A percentile compares a stretch with the other conserved stretches of the same genome.
Evolutionary conservation across 2,329 filamentous ascomycete genomes (phyloP).

Genomic region (Diaporthe citri): DNA sequence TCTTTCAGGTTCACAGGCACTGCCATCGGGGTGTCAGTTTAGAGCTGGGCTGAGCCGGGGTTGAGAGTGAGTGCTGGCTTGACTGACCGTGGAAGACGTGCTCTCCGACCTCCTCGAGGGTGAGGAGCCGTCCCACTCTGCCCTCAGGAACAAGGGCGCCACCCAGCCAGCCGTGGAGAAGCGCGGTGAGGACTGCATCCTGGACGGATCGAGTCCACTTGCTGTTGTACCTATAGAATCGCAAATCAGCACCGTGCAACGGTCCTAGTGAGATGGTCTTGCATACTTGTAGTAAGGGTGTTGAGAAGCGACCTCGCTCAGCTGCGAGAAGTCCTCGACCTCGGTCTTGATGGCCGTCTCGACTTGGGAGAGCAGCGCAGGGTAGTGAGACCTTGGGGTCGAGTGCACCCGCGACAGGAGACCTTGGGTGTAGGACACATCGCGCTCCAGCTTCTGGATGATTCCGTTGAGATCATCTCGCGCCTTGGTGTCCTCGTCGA

Average conservation of each 20-base stretch:
- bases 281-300: conserved; percentile 95
- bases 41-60: background rate
- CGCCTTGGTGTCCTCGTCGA: conserved; percentile 87
- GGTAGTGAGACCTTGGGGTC: conserved; percentile 76
- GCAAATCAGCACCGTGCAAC: conserved; percentile 37
- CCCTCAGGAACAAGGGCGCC: conserved; percentile 70
- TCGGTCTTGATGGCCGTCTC: conserved; percentile 80
- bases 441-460: conserved; percentile 84
- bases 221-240: conserved; percentile 74
- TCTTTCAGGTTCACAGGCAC: conserved; percentile 94
- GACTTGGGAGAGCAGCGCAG: conserved; percentile 76
- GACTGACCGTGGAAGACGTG: conserved; percentile 75
- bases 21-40: conserved; percentile 49
- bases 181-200: conserved; percentile 73
- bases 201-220: conserved; percentile 90
- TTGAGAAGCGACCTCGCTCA: conserved; percentile 81
- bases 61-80: background rate
- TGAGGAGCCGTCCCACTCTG: conserved; percentile 77
- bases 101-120: conserved; percentile 87
- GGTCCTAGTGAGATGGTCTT: background rate
- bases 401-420: conserved; percentile 91
- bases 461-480: conserved; percentile 88
- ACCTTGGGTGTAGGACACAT: conserved; percentile 84
- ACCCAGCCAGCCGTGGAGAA: conserved; percentile 81
- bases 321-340: conserved; percentile 76